Evolutionary conservation across 768 basidiomycete species (phyloP).

Genomic region (Pisolithus orientalis): DNA sequence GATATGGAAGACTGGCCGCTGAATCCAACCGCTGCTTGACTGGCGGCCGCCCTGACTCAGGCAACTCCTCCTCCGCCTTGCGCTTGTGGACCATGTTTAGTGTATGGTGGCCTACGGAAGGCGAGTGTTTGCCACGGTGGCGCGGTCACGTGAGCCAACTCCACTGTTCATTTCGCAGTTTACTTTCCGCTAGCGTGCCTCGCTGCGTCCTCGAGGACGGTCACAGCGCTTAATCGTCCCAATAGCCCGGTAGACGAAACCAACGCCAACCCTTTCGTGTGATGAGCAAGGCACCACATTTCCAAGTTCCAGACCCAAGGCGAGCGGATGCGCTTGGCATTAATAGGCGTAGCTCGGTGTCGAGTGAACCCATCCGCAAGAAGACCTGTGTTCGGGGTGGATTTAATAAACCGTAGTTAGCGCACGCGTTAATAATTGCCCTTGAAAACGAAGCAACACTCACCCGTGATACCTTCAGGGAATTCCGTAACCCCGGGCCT

Average conservation of each 20-base stretch:
- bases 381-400: too few relatives aligned
- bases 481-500: background rate
- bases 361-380: too few relatives aligned
- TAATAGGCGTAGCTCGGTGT: too few relatives aligned
- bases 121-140: slow-evolving; percentile 1
- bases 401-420: too few relatives aligned
- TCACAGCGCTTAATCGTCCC: too few relatives aligned
- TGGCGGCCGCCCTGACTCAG: slow-evolving; percentile 3
- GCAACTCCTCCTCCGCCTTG: slow-evolving; percentile 15
- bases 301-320: too few relatives aligned
- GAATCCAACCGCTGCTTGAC: slow-evolving; percentile 1
- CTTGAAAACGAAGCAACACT: background rate
- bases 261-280: too few relatives aligned
- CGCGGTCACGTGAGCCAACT: background rate
- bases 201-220: slow-evolving; percentile 18
- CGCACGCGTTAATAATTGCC: too few relatives aligned
- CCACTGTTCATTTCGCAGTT: background rate
- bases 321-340: too few relatives aligned
- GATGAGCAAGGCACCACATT: too few relatives aligned
- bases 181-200: slow-evolving; percentile 10
- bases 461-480: background rate
- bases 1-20: slow-evolving; percentile 14
- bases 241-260: too few relatives aligned
- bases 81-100: slow-evolving; percentile 24
- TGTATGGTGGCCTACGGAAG: background rate